Conservation (phyloP, 2,329 filamentous ascomycete species). For the Penicillium sclerotiorum region DNA sequence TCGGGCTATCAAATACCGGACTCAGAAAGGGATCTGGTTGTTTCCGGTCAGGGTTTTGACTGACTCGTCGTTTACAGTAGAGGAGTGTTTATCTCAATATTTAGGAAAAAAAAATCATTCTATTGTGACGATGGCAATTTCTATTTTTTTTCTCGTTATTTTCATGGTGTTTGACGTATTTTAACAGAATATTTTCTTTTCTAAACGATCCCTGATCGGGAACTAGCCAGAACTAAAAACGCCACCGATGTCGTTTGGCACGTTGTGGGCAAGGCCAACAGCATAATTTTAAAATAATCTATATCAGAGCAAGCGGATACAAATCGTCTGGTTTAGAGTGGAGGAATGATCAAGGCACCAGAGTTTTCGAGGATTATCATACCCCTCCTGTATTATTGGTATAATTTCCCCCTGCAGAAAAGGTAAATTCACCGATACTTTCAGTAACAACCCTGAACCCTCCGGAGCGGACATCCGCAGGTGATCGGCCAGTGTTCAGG, state of each 20-base stretch:
- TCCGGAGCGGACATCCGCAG: conserved; percentile 8
- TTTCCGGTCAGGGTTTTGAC: too few species aligned
- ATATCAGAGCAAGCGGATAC: not conserved
- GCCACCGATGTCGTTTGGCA: conserved; percentile 28
- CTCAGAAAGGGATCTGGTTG: not conserved
- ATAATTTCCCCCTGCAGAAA: too few species aligned
- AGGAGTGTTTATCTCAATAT: not conserved
- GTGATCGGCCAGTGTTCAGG: conserved; percentile 11
- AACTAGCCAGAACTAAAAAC: conserved; percentile 19
- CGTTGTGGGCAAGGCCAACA: conserved; percentile 13
- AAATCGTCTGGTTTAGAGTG: conserved; percentile 2
- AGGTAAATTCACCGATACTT: too few species aligned
- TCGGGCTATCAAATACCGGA: conserved; percentile 7
- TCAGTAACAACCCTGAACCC: conserved; percentile 7
- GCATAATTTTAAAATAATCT: not conserved
- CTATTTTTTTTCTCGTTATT: too few species aligned
- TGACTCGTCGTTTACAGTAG: too few species aligned
- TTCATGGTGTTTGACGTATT: too few species aligned
- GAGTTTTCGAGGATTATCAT: not conserved
- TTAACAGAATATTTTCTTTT: conserved; percentile 1
- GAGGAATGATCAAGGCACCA: not conserved
- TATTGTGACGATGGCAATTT: too few species aligned
- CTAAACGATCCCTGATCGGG: not conserved
- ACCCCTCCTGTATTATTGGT: too few species aligned
- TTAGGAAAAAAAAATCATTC: not conserved